These are phyloP conservation scores for Aspergillus proliferans DNA, from an alignment of 2,329 filamentous ascomycete species.

Conservation along the genomic window DNA sequence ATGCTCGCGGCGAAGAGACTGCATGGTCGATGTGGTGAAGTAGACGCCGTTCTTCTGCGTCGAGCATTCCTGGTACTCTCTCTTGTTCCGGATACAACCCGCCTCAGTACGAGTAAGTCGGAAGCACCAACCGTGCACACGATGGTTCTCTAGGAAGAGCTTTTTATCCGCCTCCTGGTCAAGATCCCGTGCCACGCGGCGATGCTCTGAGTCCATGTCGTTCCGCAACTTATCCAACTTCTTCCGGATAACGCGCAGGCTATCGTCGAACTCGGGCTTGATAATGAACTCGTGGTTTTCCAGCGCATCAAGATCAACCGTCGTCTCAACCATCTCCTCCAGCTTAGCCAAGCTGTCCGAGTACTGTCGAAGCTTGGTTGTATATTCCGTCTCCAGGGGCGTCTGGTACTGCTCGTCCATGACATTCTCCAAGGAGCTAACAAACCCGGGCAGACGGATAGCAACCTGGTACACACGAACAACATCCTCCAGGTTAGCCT, in stretches of 20 bases:
- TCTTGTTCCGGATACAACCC: conserved; percentile 86
- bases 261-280: conserved; percentile 95
- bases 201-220: conserved; percentile 79
- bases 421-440: conserved; percentile 80
- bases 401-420: conserved; percentile 94
- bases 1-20: conserved; percentile 77
- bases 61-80: conserved; percentile 84
- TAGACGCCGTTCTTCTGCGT: conserved; percentile 99
- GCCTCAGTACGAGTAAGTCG: conserved; percentile 85
- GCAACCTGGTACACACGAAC: conserved; percentile 92
- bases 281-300: conserved; percentile 98
- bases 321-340: conserved; percentile 97
- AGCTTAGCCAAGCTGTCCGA: conserved; percentile 76
- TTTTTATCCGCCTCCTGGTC: conserved; percentile 96
- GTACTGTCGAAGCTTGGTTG: conserved; percentile 68
- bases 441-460: conserved; percentile 83
- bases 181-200: conserved; percentile 69
- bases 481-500: conserved; percentile 90
- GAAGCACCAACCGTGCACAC: conserved; percentile 94
- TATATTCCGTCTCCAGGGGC: conserved; percentile 80
- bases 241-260: conserved; percentile 77
- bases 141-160: conserved; percentile 93
- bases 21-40: conserved; percentile 82
- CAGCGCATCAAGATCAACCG: conserved; percentile 87
- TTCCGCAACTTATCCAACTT: conserved; percentile 78